Base-by-base conservation (phyloP, 177 flowering plant species). In the Vitis hybrid region DNA sequence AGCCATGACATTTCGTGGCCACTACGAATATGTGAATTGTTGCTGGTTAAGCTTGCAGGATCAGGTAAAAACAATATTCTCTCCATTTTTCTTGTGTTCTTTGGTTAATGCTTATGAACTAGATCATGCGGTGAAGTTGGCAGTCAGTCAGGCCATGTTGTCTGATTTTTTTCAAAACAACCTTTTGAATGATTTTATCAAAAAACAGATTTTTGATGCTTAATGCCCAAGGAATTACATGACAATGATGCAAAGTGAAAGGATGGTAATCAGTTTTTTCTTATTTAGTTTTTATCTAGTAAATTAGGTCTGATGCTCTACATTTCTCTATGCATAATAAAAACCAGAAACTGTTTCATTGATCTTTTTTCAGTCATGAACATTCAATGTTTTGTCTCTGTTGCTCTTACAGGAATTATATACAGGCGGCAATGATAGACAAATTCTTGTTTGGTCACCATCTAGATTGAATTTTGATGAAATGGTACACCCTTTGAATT, bases 371-470 rank as follows among this genome's bases (percentile, higher is more conserved):
- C 46, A 35, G 46, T 35, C 46, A 35, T 35, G 46, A 35, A 35
- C 46, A 35, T 35, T 35, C 46, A 5, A 35, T 35, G 46, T 35
- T 52, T 55, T 58, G 19, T 59, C 13, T 21, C 19, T n/a, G 12
- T 60, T 69, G 51, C 11, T 4, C 13, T 73, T 70, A 50, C 86
- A 93, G 98, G 99, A 96, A 76, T 69, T 96, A 60, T 96, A 91
- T 76, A 93, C 98, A 0, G 97, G 98, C 50, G 91, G 95, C 57
- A 90, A 85, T 81, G 98, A 93, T 72, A 81, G 94, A 66, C 90
- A 91, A 77, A 96, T 93, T 70, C 93, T 96, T 19, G 89, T 91
- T 13, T 96, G 99, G 98, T 93, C 95, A 52, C 95, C 98, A 19
- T 55, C 84, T 51, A 80, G 79, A 65, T 62, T 58, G 18, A 66